Conservation (phyloP, 768 basidiomycete genomes). For the Mycena polygramma region DNA sequence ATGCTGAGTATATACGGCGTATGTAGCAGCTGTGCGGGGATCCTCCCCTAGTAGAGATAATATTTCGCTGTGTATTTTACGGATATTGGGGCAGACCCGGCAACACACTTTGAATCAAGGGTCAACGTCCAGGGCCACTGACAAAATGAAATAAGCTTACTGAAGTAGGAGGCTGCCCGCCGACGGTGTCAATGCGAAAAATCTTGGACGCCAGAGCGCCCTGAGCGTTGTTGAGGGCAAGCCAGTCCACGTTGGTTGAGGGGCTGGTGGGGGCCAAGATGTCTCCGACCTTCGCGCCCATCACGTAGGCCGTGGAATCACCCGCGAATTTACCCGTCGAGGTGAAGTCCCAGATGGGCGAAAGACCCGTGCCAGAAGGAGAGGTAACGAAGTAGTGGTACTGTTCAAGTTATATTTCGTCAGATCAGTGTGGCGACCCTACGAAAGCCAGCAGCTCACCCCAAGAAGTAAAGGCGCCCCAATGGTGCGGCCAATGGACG, state of each 20-base stretch:
- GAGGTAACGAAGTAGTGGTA: constrained; percentile 58
- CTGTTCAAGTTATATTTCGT: background rate
- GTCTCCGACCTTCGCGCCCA: constrained; percentile 42
- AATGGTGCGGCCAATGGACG: no score
- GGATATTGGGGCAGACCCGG: no score
- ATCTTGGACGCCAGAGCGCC: constrained; percentile 53
- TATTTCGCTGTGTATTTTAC: no score
- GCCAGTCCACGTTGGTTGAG: constrained; percentile 53
- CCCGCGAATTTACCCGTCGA: constrained; percentile 35
- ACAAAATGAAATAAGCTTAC: background rate
- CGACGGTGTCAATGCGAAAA: constrained; percentile 47
- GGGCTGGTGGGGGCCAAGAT: constrained; percentile 43
- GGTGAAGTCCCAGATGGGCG: constrained; percentile 57
- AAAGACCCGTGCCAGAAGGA: constrained; percentile 46
- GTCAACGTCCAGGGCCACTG: no score
- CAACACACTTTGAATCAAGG: no score
- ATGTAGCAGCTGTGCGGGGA: no score
- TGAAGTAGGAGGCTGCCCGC: constrained; percentile 52
- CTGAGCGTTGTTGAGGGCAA: constrained; percentile 49
- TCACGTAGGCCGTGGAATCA: constrained; percentile 20
- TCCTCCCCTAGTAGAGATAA: no score
- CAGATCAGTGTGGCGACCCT: no score
- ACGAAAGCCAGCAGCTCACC: no score
- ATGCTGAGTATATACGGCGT: no score
- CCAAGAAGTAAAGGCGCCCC: no score